Percentiles rank a stretch among this genome's conserved stretches.
Evolutionary conservation across 352 stramenopile genomes (phyloP).

Genomic region (Sclerospora graminicola): DNA sequence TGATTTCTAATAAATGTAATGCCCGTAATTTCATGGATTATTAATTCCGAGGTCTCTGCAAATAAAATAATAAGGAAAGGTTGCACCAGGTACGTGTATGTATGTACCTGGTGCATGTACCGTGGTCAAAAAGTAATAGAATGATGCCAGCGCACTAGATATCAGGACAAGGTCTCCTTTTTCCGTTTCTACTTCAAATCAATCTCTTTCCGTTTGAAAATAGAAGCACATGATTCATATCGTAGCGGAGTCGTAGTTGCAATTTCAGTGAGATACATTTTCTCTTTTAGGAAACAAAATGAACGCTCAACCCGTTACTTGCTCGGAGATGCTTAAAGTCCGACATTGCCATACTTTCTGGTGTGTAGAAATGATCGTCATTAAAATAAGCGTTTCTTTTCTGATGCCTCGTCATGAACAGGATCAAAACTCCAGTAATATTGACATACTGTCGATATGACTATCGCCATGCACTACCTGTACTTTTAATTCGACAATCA

Average conservation of each 20-base stretch:
- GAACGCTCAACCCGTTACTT: conserved; percentile 14
- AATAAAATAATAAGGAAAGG: too few species aligned
- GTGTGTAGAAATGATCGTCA: conserved; percentile 5
- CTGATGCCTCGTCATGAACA: conserved; percentile 4
- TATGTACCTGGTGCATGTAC: too few species aligned
- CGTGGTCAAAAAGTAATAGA: neutral
- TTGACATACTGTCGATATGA: conserved; percentile 20
- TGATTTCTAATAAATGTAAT: too few species aligned
- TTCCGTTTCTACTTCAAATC: conserved; percentile 6
- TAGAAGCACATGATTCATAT: conserved; percentile 12
- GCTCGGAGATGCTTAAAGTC: conserved; percentile 24
- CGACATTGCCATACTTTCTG: conserved; percentile 15
- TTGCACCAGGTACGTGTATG: too few species aligned
- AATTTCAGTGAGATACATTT: neutral
- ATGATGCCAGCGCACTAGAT: conserved; percentile 2
- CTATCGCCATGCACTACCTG: conserved; percentile 18
- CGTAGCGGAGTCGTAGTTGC: neutral
- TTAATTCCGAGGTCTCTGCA: too few species aligned
- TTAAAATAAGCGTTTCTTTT: neutral
- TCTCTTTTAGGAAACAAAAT: conserved; percentile 8
- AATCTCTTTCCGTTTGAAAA: conserved; percentile 7
- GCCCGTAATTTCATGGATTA: too few species aligned
- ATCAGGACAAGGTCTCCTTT: conserved; percentile 9
- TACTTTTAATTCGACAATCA: conserved; percentile 19
- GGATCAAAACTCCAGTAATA: conserved; percentile 20